A percentile compares a stretch with the other conserved stretches of the same genome.
Evolutionary conservation across 2,329 filamentous ascomycete species (phyloP).

Genomic region (Monosporascus sp.): DNA sequence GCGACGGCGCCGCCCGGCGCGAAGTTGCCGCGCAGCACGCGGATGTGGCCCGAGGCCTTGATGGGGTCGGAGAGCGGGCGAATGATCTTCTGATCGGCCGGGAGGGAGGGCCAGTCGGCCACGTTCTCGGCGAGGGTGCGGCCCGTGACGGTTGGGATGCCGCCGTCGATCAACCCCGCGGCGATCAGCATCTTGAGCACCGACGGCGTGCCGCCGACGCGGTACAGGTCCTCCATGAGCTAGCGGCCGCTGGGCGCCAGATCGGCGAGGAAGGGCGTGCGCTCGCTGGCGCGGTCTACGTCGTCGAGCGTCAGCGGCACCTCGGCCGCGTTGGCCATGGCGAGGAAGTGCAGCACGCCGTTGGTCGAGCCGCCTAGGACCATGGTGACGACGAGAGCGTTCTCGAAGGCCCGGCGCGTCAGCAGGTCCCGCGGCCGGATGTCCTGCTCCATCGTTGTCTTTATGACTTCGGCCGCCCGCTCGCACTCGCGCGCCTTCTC

Average conservation of each 20-base stretch:
- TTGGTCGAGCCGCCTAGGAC: constrained; percentile 88
- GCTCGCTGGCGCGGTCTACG: constrained; percentile 73
- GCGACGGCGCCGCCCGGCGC: constrained; percentile 86
- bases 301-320: constrained; percentile 76
- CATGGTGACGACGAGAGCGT: constrained; percentile 87
- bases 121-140: constrained; percentile 72
- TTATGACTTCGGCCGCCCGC: constrained; percentile 73
- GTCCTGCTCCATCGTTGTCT: constrained; percentile 72
- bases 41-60: constrained; percentile 81
- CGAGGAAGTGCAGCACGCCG: constrained; percentile 80
- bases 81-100: constrained; percentile 69
- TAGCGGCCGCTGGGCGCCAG: constrained; percentile 79
- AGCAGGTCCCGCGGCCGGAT: constrained; percentile 77
- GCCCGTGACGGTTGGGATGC: constrained; percentile 68
- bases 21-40: constrained; percentile 81
- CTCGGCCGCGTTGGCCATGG: constrained; percentile 82
- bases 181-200: constrained; percentile 71
- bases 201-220: constrained; percentile 68
- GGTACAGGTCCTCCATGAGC: constrained; percentile 74
- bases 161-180: constrained; percentile 64
- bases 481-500: constrained; percentile 84
- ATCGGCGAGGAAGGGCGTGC: constrained; percentile 81
- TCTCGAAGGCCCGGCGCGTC: constrained; percentile 77
- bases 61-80: constrained; percentile 66
- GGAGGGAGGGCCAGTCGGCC: constrained; percentile 58